phyloP scores from a whole-genome alignment of 169 alveolate genomes.

The Plasmodium billcollinsi region DNA sequence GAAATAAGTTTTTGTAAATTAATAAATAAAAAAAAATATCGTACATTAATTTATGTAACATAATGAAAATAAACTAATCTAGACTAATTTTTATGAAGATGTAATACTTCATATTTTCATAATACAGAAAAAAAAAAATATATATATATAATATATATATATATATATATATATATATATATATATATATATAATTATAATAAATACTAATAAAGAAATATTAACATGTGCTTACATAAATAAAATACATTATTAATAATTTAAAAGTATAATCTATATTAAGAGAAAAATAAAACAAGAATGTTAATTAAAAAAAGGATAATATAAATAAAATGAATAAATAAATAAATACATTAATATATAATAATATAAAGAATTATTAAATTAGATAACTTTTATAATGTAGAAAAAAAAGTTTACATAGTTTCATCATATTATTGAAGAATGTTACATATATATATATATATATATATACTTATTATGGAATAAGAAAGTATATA shows the following conservation, averaged over 20 bases:
- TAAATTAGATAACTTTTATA: too few species aligned
- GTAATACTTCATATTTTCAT: slow-evolving; percentile 22
- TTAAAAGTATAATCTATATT: slow-evolving; percentile 28
- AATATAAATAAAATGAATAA: background rate
- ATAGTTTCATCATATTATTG: too few species aligned
- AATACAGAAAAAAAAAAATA: slow-evolving; percentile 68
- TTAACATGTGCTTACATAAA: slow-evolving; percentile 23
- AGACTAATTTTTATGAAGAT: background rate
- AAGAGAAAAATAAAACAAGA: slow-evolving; percentile 41
- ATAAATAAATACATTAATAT: background rate
- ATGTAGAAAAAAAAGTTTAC: too few species aligned
- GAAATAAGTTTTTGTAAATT: slow-evolving; percentile 6
- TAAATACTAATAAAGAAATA: slow-evolving; percentile 35
- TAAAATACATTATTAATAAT: slow-evolving; percentile 43
- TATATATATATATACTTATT: too few species aligned
- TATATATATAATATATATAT: background rate
- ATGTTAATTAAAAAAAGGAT: slow-evolving; percentile 5
- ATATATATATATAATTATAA: background rate
- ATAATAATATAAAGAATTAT: slow-evolving; percentile 7
- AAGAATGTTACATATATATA: too few species aligned
- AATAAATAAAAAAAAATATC: slow-evolving; percentile 25
- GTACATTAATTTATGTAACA: slow-evolving; percentile 23
- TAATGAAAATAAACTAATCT: too few species aligned
- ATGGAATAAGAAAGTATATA: too few species aligned
- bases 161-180: background rate